phyloP scores from a whole-genome alignment of 2,329 filamentous ascomycete genomes.

The Chlorencoelia australis region DNA sequence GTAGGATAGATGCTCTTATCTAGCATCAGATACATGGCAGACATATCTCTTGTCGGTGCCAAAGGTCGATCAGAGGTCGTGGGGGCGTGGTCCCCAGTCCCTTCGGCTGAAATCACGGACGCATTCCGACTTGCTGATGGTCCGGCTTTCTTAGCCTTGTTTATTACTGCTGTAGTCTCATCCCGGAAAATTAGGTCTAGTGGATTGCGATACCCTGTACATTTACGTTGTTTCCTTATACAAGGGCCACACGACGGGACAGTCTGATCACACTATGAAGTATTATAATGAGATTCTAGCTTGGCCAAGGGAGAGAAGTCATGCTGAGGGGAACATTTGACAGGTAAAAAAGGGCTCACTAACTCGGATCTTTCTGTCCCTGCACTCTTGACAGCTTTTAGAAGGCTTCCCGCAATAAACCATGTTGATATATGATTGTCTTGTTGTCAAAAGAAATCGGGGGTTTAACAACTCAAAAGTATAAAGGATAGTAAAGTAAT shows the following conservation, averaged over 20 bases:
- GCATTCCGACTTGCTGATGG: too few relatives aligned
- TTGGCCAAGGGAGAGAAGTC: neutral
- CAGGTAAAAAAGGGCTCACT: neutral
- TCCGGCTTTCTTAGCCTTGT: too few relatives aligned
- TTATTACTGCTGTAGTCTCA: constrained; percentile 5
- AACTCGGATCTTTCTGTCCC: constrained; percentile 11
- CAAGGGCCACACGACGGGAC: constrained; percentile 12
- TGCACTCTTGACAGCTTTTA: constrained; percentile 9
- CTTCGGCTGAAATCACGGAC: too few relatives aligned
- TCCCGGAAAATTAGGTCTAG: constrained; percentile 9
- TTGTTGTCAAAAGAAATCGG: too few relatives aligned
- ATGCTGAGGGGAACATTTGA: too few relatives aligned
- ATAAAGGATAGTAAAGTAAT: too few relatives aligned
- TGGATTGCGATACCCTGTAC: constrained; percentile 11
- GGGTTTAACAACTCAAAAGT: too few relatives aligned
- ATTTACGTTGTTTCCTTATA: constrained; percentile 6
- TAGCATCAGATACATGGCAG: too few relatives aligned
- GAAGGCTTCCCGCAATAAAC: constrained; percentile 13
- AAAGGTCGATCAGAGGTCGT: neutral
- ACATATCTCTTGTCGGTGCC: neutral
- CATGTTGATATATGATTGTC: too few relatives aligned
- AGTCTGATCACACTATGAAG: constrained; percentile 12
- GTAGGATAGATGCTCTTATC: neutral
- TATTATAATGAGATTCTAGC: neutral
- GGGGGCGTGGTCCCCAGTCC: too few relatives aligned